Evolutionary conservation across 805 yeast genomes (phyloP).

Genomic region (Ogataea trehaloabstinens): DNA sequence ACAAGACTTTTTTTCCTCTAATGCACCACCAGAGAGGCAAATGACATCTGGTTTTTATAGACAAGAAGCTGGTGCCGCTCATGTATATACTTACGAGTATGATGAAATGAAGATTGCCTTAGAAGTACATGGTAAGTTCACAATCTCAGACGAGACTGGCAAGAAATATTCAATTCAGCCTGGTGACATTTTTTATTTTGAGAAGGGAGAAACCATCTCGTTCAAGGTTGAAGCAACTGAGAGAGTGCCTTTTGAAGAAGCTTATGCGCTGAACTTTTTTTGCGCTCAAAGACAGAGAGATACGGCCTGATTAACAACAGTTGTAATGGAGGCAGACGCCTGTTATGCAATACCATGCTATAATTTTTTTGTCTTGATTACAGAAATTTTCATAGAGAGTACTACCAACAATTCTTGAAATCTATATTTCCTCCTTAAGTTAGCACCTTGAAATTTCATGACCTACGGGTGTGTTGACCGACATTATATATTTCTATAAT

Average conservation of each 20-base stretch:
- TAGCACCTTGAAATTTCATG: too few relatives aligned
- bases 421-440: too few relatives aligned
- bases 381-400: too few relatives aligned
- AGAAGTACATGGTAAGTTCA: slow-evolving; percentile 65
- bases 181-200: slow-evolving; percentile 67
- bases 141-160: slow-evolving; percentile 63
- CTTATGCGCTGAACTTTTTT: slow-evolving; percentile 64
- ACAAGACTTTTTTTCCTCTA: slow-evolving; percentile 62
- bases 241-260: slow-evolving; percentile 34
- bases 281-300: slow-evolving; percentile 55
- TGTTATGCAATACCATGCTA: too few relatives aligned
- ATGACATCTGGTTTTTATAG: slow-evolving; percentile 69
- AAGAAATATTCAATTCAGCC: slow-evolving; percentile 53
- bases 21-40: slow-evolving; percentile 57
- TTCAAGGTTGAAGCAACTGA: slow-evolving; percentile 46
- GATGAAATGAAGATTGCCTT: slow-evolving; percentile 70
- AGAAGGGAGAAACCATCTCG: slow-evolving; percentile 65
- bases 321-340: too few relatives aligned
- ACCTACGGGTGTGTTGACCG: too few relatives aligned
- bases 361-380: too few relatives aligned
- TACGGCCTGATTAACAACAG: slow-evolving; percentile 30
- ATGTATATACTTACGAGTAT: slow-evolving; percentile 63
- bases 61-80: slow-evolving; percentile 65
- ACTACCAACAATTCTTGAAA: too few relatives aligned
- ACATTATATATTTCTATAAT: too few relatives aligned